Base-by-base conservation (phyloP, 306 rosid species). In the Acacia acuminata region DNA sequence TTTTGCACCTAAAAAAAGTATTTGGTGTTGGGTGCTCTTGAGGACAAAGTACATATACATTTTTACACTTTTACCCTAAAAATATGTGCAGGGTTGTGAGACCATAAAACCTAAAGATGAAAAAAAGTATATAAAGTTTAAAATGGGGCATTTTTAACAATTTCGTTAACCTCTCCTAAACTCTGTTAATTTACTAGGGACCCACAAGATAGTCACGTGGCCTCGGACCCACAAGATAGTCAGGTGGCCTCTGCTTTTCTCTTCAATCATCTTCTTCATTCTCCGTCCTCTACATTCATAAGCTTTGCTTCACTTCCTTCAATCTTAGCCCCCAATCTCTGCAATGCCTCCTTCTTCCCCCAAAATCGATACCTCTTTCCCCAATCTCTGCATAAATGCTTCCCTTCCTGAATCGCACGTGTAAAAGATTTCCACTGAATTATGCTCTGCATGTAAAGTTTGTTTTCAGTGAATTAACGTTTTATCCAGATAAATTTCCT, bases 401-500 rank as follows among this genome's bases (percentile, higher is more conserved):
- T 83, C 97, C 4, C 85, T 92, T 77, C 97, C 96, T 0, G 38
- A 83, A 36, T 85, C 91, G 10, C 86, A 88, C 36, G 50, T 92
- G 60, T 84, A 87, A 2, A 83, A n/a, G 71, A 68, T 85, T 79
- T 79, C 88, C 2, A 86, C 84, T 69, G 97, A 96, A 80, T 88
- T 96, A 79, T 86, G 90, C 87, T 71, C 97, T 83, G 78, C 82
- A 73, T 96, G 99, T 89, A 96, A 93, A 98, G 98, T 96, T 80
- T 82, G 99, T 90, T 82, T 76, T 34, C 40, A 36, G 40, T 36
- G 40, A 36, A 72, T 61, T 45, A 44, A 38, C 11, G 65, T 79
- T 24, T 6, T 4, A 12, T 2, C 68, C 38, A 10, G 19, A 22
- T 36, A 10, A 5, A 53, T 20, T 30, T 43, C 34, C 68, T 75